Conservation (phyloP, 495 filamentous ascomycete genomes). For the Neohortaea acidophila region DNA sequence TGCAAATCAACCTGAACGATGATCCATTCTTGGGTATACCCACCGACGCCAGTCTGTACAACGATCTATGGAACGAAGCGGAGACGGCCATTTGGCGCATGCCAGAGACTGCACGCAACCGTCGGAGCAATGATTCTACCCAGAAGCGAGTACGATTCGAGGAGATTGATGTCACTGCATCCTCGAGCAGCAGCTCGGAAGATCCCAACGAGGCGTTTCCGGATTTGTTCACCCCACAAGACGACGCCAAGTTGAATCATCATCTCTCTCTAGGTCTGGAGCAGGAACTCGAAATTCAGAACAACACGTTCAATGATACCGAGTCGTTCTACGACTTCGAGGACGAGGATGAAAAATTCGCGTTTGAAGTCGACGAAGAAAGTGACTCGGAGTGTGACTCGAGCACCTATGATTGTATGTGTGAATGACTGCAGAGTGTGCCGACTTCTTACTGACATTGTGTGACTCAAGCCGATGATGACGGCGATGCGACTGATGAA, state of each 20-base stretch:
- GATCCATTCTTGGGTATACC: slow-evolving; percentile 13
- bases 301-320: slow-evolving; percentile 6
- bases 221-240: slow-evolving; percentile 10
- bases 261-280: slow-evolving; percentile 5
- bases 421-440: neutral
- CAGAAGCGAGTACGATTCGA: slow-evolving; percentile 16
- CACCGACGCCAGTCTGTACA: slow-evolving; percentile 1
- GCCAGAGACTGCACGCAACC: neutral
- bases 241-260: slow-evolving; percentile 7
- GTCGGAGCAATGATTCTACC: slow-evolving; percentile 1
- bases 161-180: slow-evolving; percentile 4
- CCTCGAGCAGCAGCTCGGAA: slow-evolving; percentile 8
- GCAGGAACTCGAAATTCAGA: neutral
- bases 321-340: slow-evolving; percentile 16
- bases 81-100: slow-evolving; percentile 6
- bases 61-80: slow-evolving; percentile 9
- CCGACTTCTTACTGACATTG: slow-evolving; percentile 2
- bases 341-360: slow-evolving; percentile 14
- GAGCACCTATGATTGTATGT: slow-evolving; percentile 6
- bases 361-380: slow-evolving; percentile 12
- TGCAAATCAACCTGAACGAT: slow-evolving; percentile 8
- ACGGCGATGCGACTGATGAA: slow-evolving; percentile 17
- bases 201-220: slow-evolving; percentile 11
- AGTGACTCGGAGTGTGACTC: slow-evolving; percentile 8
- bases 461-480: slow-evolving; percentile 11